A percentile compares a stretch with the other conserved stretches of the same genome.
These are phyloP conservation scores for Spergularia marina DNA, from an alignment of 148 eudicot genomes.

Conservation along the genomic window DNA sequence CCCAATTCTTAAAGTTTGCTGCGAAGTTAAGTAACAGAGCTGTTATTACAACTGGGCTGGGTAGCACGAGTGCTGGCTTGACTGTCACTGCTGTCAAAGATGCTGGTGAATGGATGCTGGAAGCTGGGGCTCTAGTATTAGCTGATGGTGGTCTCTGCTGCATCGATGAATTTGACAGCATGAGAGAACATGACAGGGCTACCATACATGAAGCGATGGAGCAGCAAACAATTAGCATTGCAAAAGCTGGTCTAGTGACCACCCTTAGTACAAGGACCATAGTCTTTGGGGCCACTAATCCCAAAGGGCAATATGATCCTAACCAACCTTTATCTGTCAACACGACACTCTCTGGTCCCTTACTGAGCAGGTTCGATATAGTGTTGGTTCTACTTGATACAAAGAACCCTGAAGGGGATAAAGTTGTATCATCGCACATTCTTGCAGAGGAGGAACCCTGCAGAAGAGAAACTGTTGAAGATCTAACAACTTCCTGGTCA, in stretches of 20 bases:
- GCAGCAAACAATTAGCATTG: slow-evolving; percentile 96
- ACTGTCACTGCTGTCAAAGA: slow-evolving; percentile 98
- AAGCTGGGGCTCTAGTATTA: slow-evolving; percentile 97
- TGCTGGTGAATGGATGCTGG: slow-evolving; percentile 98
- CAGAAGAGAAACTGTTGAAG: slow-evolving; percentile 43
- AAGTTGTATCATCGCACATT: slow-evolving; percentile 93
- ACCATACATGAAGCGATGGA: slow-evolving; percentile 99
- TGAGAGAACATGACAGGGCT: slow-evolving; percentile 98
- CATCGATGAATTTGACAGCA: slow-evolving; percentile 95
- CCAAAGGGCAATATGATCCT: slow-evolving; percentile 97
- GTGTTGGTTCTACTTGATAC: slow-evolving; percentile 88
- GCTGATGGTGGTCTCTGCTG: slow-evolving; percentile 99
- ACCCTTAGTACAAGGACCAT: slow-evolving; percentile 84
- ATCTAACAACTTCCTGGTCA: slow-evolving; percentile 60
- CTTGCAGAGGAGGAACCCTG: slow-evolving; percentile 60
- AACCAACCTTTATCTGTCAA: slow-evolving; percentile 84
- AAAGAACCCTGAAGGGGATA: slow-evolving; percentile 96
- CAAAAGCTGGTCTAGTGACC: slow-evolving; percentile 98
- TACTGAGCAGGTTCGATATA: slow-evolving; percentile 93
- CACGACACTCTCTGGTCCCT: slow-evolving; percentile 93
- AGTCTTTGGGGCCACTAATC: slow-evolving; percentile 98
- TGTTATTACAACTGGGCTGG: slow-evolving; percentile 89
- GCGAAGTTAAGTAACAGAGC: slow-evolving; percentile 89
- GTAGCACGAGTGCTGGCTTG: slow-evolving; percentile 96
- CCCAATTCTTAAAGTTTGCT: slow-evolving; percentile 86